A percentile compares a stretch with the other conserved stretches of the same genome.
These are phyloP conservation scores for Diaporthe sp. DNA, from an alignment of 2,329 filamentous ascomycete species.

Conservation along the genomic window DNA sequence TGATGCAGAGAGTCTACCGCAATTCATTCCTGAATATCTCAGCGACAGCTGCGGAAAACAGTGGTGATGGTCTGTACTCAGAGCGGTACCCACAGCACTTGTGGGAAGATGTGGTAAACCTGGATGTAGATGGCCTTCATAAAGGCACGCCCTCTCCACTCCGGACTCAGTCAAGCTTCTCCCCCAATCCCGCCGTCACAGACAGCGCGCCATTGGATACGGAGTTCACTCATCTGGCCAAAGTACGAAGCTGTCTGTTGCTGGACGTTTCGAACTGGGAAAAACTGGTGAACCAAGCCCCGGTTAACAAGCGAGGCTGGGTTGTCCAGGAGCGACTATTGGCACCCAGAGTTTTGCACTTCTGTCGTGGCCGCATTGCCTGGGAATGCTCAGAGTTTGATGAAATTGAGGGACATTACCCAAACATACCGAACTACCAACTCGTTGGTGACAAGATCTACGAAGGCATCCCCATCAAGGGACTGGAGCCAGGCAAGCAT, in stretches of 20 bases:
- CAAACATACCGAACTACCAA: constrained; percentile 2
- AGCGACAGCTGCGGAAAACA: constrained; percentile 38
- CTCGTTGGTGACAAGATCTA: constrained; percentile 6
- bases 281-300: constrained; percentile 17
- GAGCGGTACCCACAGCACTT: constrained; percentile 6
- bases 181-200: not conserved
- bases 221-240: not conserved
- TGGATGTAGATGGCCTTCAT: constrained; percentile 10
- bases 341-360: constrained; percentile 44
- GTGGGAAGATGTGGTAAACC: constrained; percentile 23
- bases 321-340: constrained; percentile 46
- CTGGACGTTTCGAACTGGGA: constrained; percentile 32
- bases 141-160: not conserved
- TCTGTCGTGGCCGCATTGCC: constrained; percentile 40
- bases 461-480: not conserved
- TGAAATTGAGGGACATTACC: constrained; percentile 11
- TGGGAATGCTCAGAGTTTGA: constrained; percentile 43
- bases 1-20: constrained; percentile 43
- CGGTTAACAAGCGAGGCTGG: constrained; percentile 43
- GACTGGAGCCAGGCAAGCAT: not conserved
- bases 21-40: constrained; percentile 44
- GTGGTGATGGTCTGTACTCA: constrained; percentile 33
- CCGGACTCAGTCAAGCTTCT: not conserved
- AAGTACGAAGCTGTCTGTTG: constrained; percentile 7
- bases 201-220: not conserved